Conservation (phyloP, 495 filamentous ascomycete species). For the Penicillium coffeae region DNA sequence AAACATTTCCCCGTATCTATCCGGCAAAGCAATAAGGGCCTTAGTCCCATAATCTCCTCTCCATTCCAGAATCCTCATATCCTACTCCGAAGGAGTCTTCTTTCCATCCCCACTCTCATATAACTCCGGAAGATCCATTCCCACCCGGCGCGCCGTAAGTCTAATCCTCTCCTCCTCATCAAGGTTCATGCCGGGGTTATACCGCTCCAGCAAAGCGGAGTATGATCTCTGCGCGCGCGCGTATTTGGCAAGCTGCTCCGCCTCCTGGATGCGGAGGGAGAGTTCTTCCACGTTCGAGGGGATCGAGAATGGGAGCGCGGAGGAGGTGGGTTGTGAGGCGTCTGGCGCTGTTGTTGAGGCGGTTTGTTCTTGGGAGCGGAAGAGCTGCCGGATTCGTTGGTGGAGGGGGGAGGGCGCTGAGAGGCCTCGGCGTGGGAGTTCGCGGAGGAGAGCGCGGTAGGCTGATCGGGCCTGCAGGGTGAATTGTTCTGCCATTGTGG, state of each 20-base stretch:
- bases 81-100: background rate
- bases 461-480: conserved; percentile 61
- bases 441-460: conserved; percentile 87
- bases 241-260: conserved; percentile 75
- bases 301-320: conserved; percentile 12
- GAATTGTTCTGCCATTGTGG: conserved; percentile 22
- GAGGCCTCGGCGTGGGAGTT: conserved; percentile 70
- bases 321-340: conserved; percentile 11
- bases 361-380: conserved; percentile 25
- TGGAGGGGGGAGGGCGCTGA: conserved; percentile 56
- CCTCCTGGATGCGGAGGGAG: conserved; percentile 48
- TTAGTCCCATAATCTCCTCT: background rate
- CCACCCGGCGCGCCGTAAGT: conserved; percentile 81
- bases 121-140: conserved; percentile 71
- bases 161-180: conserved; percentile 79
- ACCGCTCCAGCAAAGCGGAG: conserved; percentile 73
- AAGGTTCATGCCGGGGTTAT: conserved; percentile 86
- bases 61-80: no score
- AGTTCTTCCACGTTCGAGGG: conserved; percentile 12
- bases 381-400: conserved; percentile 52
- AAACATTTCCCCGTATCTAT: background rate
- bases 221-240: conserved; percentile 80
- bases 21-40: conserved; percentile 7
- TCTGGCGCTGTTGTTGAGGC: conserved; percentile 13
- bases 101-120: conserved; percentile 19